Percentiles rank a stretch among this genome's conserved stretches.
phyloP scores from a whole-genome alignment of 2,329 filamentous ascomycete species.

The Volutella citrinella region DNA sequence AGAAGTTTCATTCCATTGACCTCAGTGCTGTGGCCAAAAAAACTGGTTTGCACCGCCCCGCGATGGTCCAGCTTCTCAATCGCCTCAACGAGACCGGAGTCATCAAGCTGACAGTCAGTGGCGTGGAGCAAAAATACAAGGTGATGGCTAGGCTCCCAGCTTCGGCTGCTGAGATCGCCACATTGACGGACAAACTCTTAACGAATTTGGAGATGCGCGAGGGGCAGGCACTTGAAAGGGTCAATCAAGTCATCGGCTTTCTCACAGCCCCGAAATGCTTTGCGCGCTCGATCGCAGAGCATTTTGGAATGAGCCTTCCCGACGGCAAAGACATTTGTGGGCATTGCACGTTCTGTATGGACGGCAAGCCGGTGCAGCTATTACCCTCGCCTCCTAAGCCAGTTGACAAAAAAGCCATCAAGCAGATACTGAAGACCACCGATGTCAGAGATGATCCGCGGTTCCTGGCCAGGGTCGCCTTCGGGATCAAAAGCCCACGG shows the following conservation, averaged over 20 bases:
- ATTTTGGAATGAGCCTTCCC: constrained; percentile 55
- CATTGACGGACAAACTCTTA: constrained; percentile 46
- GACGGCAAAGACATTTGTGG: constrained; percentile 45
- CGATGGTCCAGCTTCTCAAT: constrained; percentile 54
- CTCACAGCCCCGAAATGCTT: constrained; percentile 52
- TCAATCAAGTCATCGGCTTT: constrained; percentile 48
- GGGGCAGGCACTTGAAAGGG: constrained; percentile 47
- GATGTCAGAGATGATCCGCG: constrained; percentile 53
- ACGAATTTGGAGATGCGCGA: constrained; percentile 50
- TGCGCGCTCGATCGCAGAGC: constrained; percentile 47
- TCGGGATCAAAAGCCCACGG: constrained; percentile 59
- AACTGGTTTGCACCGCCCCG: constrained; percentile 36
- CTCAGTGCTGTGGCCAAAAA: constrained; percentile 36
- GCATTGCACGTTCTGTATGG: constrained; percentile 47
- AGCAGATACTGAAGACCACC: constrained; percentile 41
- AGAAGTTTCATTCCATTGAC: constrained; percentile 45
- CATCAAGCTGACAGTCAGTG: constrained; percentile 50
- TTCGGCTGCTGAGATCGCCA: constrained; percentile 37
- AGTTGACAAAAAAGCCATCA: constrained; percentile 39
- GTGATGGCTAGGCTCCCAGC: constrained; percentile 46
- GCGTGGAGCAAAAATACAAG: constrained; percentile 53
- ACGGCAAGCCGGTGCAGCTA: constrained; percentile 33
- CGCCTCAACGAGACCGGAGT: constrained; percentile 46
- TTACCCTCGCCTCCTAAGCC: constrained; percentile 35
- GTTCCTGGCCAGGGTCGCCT: constrained; percentile 57